Evolutionary conservation across 2,329 filamentous ascomycete species (phyloP).

Genomic region (Botrytis paeoniae): DNA sequence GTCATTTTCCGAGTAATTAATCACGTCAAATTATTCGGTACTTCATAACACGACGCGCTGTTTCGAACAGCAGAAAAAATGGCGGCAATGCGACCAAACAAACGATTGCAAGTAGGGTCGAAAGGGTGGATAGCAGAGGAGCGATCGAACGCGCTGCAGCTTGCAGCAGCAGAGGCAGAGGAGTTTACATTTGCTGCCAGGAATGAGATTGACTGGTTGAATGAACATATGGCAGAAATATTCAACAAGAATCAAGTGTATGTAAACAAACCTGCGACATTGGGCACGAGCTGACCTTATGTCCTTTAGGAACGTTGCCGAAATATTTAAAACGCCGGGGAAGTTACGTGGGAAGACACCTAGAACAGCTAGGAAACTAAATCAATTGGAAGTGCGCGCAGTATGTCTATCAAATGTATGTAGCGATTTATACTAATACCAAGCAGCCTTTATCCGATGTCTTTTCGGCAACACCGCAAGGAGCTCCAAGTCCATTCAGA

Average conservation of each 20-base stretch:
- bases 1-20: conserved; percentile 22
- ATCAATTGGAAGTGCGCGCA: conserved; percentile 56
- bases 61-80: conserved; percentile 35
- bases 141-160: conserved; percentile 70
- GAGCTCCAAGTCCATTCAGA: conserved; percentile 43
- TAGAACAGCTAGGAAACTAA: conserved; percentile 62
- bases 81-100: conserved; percentile 38
- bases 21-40: conserved; percentile 13
- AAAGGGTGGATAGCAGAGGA: conserved; percentile 83
- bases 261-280: conserved; percentile 41
- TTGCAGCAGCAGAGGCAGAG: conserved; percentile 79
- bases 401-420: conserved; percentile 46
- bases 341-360: conserved; percentile 81
- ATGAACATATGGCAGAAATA: conserved; percentile 96
- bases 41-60: conserved; percentile 32
- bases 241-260: conserved; percentile 86
- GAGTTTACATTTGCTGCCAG: conserved; percentile 90
- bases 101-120: conserved; percentile 72
- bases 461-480: conserved; percentile 54
- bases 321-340: conserved; percentile 93
- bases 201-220: conserved; percentile 96
- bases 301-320: conserved; percentile 71
- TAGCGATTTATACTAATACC: conserved; percentile 27
- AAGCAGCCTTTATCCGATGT: conserved; percentile 57
- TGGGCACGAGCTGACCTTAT: conserved; percentile 23